Evolutionary conservation across 139 green algal species (phyloP).

Genomic region (Haematococcus sp.): DNA sequence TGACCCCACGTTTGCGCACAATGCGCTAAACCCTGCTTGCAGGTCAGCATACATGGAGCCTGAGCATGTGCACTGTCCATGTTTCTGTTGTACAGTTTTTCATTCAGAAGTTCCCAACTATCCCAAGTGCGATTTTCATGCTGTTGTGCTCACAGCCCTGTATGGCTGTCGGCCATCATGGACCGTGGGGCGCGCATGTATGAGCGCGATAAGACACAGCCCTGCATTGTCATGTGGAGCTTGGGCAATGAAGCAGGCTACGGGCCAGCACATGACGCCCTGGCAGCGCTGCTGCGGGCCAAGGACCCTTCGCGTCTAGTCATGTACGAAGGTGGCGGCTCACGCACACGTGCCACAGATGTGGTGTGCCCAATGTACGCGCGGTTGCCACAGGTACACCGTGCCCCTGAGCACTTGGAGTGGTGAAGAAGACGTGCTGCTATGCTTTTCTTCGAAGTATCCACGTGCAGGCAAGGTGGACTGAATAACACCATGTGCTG

Average conservation of each 20-base stretch:
- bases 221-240: slow-evolving; percentile 90
- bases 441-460: no score
- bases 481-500: no score
- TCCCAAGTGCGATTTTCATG: no score
- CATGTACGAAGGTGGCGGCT: slow-evolving; percentile 86
- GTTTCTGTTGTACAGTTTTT: not conserved
- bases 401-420: no score
- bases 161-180: slow-evolving; percentile 76
- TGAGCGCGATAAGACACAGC: slow-evolving; percentile 83
- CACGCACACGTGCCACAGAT: slow-evolving; percentile 82
- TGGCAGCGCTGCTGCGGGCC: slow-evolving; percentile 53
- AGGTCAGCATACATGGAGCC: not conserved
- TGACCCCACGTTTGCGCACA: slow-evolving; percentile 73
- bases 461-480: no score
- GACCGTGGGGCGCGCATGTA: slow-evolving; percentile 53
- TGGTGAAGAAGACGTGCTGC: not conserved
- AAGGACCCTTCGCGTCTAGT: slow-evolving; percentile 60
- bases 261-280: slow-evolving; percentile 69
- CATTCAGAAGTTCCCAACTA: not conserved
- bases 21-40: slow-evolving; percentile 67
- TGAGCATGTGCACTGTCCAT: not conserved
- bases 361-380: slow-evolving; percentile 97
- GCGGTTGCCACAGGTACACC: slow-evolving; percentile 42
- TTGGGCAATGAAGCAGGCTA: slow-evolving; percentile 94
- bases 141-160: slow-evolving; percentile 22